Conservation (phyloP, 768 basidiomycete genomes). For the Amanita rimosa region DNA sequence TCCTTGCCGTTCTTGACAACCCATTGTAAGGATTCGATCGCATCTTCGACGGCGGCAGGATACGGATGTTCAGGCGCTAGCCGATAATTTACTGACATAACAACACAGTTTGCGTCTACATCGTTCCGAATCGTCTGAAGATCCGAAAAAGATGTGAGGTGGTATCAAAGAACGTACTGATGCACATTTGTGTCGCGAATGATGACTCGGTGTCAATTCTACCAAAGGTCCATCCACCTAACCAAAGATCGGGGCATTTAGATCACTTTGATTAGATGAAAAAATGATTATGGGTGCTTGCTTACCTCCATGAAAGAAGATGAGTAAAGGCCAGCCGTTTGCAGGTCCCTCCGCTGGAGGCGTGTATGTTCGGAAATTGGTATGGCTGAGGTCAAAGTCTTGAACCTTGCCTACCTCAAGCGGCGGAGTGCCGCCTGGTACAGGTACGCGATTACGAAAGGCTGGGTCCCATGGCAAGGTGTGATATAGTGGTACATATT, state of each 20-base stretch:
- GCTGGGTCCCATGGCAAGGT: constrained; percentile 51
- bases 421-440: constrained; percentile 46
- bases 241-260: neutral
- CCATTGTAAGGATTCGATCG: constrained; percentile 58
- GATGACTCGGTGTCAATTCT: constrained; percentile 47
- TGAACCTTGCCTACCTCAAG: constrained; percentile 42
- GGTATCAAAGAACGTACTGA: constrained; percentile 25
- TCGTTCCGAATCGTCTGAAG: too few relatives aligned
- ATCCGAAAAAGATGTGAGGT: neutral
- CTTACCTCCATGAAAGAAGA: constrained; percentile 68
- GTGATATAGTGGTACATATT: constrained; percentile 37
- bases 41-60: constrained; percentile 62
- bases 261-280: neutral
- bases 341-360: constrained; percentile 40
- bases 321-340: constrained; percentile 59
- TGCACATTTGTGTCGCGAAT: constrained; percentile 51
- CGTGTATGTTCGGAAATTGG: constrained; percentile 51
- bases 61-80: constrained; percentile 63
- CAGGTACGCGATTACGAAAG: constrained; percentile 37
- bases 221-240: constrained; percentile 73
- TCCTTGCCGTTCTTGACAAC: constrained; percentile 34
- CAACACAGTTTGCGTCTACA: constrained; percentile 50
- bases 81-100: constrained; percentile 60
- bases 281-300: neutral
- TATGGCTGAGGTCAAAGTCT: constrained; percentile 41